Evolutionary conservation across 352 stramenopile genomes (phyloP).

Genomic region (Phytophthora tentaculata): DNA sequence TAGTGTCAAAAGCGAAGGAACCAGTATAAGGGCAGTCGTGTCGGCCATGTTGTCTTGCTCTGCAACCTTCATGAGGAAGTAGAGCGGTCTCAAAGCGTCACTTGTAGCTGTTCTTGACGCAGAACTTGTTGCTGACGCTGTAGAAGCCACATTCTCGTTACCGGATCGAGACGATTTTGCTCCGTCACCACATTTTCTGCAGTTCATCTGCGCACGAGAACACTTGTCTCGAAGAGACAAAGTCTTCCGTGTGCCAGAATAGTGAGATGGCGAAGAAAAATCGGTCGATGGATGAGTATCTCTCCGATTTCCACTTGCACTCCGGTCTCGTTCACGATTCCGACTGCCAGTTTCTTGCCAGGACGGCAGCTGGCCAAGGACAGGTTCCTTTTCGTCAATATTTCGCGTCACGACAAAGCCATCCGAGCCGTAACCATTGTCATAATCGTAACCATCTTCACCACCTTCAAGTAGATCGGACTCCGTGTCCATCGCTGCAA

Average conservation of each 20-base stretch:
- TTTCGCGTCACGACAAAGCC: constrained; percentile 27
- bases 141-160: constrained; percentile 11
- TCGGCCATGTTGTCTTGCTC: constrained; percentile 92
- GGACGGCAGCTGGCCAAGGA: constrained; percentile 22
- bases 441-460: constrained; percentile 23
- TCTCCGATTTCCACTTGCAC: constrained; percentile 18
- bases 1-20: constrained; percentile 80
- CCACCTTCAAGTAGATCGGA: constrained; percentile 28
- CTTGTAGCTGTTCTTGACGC: constrained; percentile 27
- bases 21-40: constrained; percentile 84
- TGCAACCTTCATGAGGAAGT: constrained; percentile 89
- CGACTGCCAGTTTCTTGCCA: constrained; percentile 39
- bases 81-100: constrained; percentile 66
- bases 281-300: constrained; percentile 25
- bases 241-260: constrained; percentile 14
- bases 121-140: background rate
- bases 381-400: constrained; percentile 27
- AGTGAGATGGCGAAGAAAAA: constrained; percentile 23
- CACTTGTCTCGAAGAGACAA: constrained; percentile 36
- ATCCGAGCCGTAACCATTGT: constrained; percentile 27
- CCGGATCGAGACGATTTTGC: constrained; percentile 17
- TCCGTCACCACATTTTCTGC: constrained; percentile 27
- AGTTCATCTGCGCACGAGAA: constrained; percentile 35
- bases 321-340: constrained; percentile 40
- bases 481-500: constrained; percentile 35